Percentiles rank a stretch among this genome's conserved stretches.
Evolutionary conservation across 2,329 filamentous ascomycete species (phyloP).

Genomic region (Colletotrichum zoysiae): DNA sequence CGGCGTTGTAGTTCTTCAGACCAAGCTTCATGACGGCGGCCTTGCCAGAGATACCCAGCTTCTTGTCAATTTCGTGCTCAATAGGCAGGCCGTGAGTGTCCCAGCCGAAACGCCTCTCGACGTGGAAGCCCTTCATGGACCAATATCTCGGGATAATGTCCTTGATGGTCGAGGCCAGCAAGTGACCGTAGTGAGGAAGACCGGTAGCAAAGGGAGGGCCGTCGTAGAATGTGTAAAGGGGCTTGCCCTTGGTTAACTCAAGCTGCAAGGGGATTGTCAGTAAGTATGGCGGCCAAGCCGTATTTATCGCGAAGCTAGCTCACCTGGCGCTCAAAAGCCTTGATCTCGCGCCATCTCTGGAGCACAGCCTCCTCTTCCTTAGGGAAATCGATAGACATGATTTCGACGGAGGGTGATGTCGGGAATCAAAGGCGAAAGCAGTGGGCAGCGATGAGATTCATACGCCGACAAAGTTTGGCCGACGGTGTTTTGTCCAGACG

Average conservation of each 20-base stretch:
- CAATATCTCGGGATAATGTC: conserved; percentile 97
- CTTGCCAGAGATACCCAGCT: conserved; percentile 87
- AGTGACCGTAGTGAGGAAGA: conserved; percentile 75
- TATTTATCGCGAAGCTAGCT: conserved; percentile 32
- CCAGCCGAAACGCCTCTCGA: conserved; percentile 94
- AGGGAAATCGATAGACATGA: conserved; percentile 91
- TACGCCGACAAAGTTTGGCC: neutral
- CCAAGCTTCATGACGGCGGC: conserved; percentile 89
- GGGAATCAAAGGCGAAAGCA: neutral
- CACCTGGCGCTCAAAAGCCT: conserved; percentile 90
- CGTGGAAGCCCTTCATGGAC: conserved; percentile 96
- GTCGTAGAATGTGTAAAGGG: conserved; percentile 95
- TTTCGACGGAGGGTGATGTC: conserved; percentile 25
- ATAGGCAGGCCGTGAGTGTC: conserved; percentile 94
- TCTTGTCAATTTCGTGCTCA: conserved; percentile 98
- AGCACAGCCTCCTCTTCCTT: conserved; percentile 90
- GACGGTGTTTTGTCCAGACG: conserved; percentile 21
- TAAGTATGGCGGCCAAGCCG: conserved; percentile 1
- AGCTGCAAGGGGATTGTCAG: conserved; percentile 55
- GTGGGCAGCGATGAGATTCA: conserved; percentile 4
- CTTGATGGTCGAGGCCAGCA: conserved; percentile 94
- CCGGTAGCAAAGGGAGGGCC: conserved; percentile 84
- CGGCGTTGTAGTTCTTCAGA: conserved; percentile 89
- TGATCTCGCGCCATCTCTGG: conserved; percentile 88
- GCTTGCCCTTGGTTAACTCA: conserved; percentile 84